These are phyloP conservation scores for Aurantiochytrium sp. DNA, from an alignment of 108 stramenopile genomes.

Conservation along the genomic window DNA sequence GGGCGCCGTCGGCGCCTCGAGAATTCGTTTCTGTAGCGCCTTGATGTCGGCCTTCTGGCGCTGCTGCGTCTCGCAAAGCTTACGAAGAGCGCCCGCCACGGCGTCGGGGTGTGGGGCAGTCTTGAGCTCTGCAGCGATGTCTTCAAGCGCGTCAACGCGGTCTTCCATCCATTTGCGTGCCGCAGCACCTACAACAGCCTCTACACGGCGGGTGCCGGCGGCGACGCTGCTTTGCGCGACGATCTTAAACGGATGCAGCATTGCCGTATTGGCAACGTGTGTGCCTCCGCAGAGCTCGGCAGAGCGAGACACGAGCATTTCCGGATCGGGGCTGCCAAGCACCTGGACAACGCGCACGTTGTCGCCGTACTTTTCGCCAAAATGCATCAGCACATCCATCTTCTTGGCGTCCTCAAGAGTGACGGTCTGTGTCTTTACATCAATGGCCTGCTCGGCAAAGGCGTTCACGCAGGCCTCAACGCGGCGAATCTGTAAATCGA, in stretches of 20 bases:
- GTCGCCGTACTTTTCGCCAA: slow-evolving; percentile 97
- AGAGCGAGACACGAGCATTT: slow-evolving; percentile 75
- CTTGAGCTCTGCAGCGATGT: background rate
- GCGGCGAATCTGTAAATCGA: slow-evolving; percentile 66
- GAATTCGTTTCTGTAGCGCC: background rate
- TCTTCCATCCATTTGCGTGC: slow-evolving; percentile 69
- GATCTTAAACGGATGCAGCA: slow-evolving; percentile 82
- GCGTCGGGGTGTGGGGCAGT: background rate
- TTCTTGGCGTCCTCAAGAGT: slow-evolving; percentile 75
- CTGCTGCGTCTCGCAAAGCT: background rate
- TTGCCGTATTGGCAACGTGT: slow-evolving; percentile 85
- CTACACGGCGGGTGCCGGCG: slow-evolving; percentile 95
- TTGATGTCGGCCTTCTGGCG: background rate
- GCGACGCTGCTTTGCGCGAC: slow-evolving; percentile 90
- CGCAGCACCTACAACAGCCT: slow-evolving; percentile 74
- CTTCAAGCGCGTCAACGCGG: slow-evolving; percentile 57
- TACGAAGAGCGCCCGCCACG: background rate
- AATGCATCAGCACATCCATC: slow-evolving; percentile 83
- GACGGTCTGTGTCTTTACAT: slow-evolving; percentile 72
- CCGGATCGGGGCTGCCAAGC: slow-evolving; percentile 54
- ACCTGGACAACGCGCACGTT: slow-evolving; percentile 93
- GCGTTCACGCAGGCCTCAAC: slow-evolving; percentile 81
- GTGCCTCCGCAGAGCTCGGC: slow-evolving; percentile 99
- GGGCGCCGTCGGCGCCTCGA: background rate
- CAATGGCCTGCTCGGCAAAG: slow-evolving; percentile 59